phyloP scores from a whole-genome alignment of 441 rosid genomes.

The Gossypium gossypioides region DNA sequence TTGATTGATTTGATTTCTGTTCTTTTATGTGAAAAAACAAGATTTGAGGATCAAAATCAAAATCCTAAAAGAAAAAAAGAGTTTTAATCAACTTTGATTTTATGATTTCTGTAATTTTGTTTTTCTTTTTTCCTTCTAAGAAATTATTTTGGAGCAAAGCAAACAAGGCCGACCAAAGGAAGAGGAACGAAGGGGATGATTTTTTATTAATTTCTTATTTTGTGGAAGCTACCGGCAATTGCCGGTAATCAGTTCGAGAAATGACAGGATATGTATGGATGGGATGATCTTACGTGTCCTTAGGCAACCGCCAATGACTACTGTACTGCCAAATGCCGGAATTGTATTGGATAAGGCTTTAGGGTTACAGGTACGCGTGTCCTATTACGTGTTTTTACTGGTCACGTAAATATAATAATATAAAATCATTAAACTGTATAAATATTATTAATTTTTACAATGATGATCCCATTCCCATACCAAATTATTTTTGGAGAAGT shows the following conservation, averaged over 20 bases:
- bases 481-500: too few relatives aligned
- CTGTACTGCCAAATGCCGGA: not conserved
- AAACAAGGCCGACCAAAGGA: conserved; percentile 12
- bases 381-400: not conserved
- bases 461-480: too few relatives aligned
- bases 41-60: not conserved
- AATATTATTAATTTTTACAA: not conserved
- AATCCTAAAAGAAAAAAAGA: not conserved
- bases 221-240: not conserved
- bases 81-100: not conserved
- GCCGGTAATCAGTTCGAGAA: not conserved
- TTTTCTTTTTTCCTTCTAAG: not conserved
- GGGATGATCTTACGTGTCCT: not conserved
- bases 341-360: not conserved
- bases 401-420: not conserved
- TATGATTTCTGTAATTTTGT: not conserved
- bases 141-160: not conserved
- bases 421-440: not conserved
- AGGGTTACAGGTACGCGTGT: not conserved
- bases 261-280: not conserved
- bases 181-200: not conserved
- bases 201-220: not conserved
- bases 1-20: not conserved
- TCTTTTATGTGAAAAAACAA: not conserved
- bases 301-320: not conserved